phyloP scores from a whole-genome alignment of 768 basidiomycete species.

The Russula ochroleuca region DNA sequence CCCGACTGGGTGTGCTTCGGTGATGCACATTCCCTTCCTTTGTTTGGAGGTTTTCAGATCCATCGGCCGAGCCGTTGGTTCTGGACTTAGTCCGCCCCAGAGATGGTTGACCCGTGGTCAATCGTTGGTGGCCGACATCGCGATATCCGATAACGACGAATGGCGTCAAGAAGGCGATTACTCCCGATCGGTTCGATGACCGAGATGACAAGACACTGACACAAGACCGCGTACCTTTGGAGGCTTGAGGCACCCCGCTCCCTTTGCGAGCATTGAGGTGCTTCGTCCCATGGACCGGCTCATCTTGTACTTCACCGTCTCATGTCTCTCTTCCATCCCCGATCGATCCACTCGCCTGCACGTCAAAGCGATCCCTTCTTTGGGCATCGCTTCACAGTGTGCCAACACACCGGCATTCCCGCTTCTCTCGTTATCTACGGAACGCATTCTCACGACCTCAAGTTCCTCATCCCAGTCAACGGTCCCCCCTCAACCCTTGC shows the following conservation, averaged over 20 bases:
- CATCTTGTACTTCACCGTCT: constrained; percentile 46
- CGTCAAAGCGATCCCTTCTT: constrained; percentile 69
- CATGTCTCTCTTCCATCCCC: constrained; percentile 36
- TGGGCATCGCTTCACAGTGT: constrained; percentile 76
- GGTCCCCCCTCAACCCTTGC: constrained; percentile 17
- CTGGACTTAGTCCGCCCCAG: constrained; percentile 21
- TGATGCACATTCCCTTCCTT: constrained; percentile 27
- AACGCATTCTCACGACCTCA: constrained; percentile 28
- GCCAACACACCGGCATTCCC: constrained; percentile 71
- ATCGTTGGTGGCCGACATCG: constrained; percentile 21
- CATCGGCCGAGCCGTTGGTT: constrained; percentile 25
- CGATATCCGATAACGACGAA: constrained; percentile 21
- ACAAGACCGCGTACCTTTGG: constrained; percentile 57
- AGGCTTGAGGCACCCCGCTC: constrained; percentile 52
- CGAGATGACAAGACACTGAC: constrained; percentile 55
- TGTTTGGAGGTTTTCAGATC: constrained; percentile 17
- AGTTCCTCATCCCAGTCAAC: constrained; percentile 24
- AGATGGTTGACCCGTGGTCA: constrained; percentile 25
- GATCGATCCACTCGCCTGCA: constrained; percentile 49
- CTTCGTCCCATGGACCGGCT: constrained; percentile 45
- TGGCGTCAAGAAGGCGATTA: constrained; percentile 48
- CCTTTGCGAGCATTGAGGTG: constrained; percentile 46
- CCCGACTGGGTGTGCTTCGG: constrained; percentile 27
- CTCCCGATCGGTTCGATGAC: constrained; percentile 50
- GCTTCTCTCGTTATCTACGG: constrained; percentile 34